phyloP scores from a whole-genome alignment of 2,329 filamentous ascomycete species.

The Zopfia rhizophila region DNA sequence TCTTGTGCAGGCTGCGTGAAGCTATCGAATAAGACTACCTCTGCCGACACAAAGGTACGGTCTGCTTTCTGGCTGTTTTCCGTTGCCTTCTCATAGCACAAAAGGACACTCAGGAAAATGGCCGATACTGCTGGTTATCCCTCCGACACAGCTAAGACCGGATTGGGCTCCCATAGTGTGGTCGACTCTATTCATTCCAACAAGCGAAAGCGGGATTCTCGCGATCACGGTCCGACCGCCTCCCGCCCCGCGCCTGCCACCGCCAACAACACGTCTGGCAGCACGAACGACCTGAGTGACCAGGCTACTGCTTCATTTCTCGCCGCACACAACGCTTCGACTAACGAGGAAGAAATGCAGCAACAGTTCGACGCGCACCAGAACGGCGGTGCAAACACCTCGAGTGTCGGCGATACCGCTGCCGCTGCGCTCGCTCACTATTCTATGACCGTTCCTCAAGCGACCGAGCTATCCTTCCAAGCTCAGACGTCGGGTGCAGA shows the following conservation, averaged over 20 bases:
- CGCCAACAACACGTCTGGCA: slow-evolving; percentile 35
- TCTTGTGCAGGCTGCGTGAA: slow-evolving; percentile 20
- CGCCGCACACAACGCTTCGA: slow-evolving; percentile 51
- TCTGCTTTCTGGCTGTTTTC: slow-evolving; percentile 20
- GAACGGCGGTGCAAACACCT: slow-evolving; percentile 63
- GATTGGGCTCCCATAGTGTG: slow-evolving; percentile 42
- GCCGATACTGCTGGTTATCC: slow-evolving; percentile 52
- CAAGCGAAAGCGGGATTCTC: slow-evolving; percentile 60
- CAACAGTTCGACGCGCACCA: slow-evolving; percentile 58
- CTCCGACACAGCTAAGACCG: slow-evolving; percentile 44
- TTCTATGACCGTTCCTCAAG: slow-evolving; percentile 66
- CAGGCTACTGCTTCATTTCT: slow-evolving; percentile 53
- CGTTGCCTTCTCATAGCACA: slow-evolving; percentile 16
- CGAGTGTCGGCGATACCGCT: slow-evolving; percentile 67
- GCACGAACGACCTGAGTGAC: slow-evolving; percentile 45
- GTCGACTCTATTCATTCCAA: slow-evolving; percentile 42
- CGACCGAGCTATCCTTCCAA: slow-evolving; percentile 65
- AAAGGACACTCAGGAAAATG: slow-evolving; percentile 32
- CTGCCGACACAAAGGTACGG: slow-evolving; percentile 28
- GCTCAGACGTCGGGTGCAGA: slow-evolving; percentile 56
- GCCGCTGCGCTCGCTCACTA: slow-evolving; percentile 66
- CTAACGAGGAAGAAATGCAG: slow-evolving; percentile 55
- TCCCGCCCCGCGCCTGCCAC: slow-evolving; percentile 48
- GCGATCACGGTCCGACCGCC: slow-evolving; percentile 52
- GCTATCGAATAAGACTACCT: slow-evolving; percentile 28